These are phyloP conservation scores for Vigna angularis DNA, from an alignment of 306 rosid genomes.

Conservation along the genomic window DNA sequence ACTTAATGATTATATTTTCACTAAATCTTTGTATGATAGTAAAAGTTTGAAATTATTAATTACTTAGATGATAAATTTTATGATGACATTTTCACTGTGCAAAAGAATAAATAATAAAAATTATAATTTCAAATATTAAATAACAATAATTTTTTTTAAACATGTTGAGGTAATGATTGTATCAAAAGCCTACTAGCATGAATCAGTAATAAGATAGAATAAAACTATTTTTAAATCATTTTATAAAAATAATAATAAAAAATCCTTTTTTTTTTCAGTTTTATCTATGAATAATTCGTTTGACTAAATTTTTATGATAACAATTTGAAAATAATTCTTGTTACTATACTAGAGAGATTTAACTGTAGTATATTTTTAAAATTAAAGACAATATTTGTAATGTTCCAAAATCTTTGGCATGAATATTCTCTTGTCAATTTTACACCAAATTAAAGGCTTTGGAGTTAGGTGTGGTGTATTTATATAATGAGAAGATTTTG, in stretches of 20 bases:
- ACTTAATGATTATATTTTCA: neutral
- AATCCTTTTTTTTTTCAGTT: neutral
- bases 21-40: no score
- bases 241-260: neutral
- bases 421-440: neutral
- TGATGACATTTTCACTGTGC: neutral
- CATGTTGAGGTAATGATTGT: neutral
- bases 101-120: neutral
- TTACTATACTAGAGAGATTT: neutral
- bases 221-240: neutral
- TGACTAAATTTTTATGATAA: neutral
- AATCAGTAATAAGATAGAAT: neutral
- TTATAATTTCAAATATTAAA: conserved; percentile 1
- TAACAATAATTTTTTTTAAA: neutral
- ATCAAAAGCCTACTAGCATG: neutral
- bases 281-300: neutral
- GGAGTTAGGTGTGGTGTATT: neutral
- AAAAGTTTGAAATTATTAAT: neutral
- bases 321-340: neutral
- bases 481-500: neutral
- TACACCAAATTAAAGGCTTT: neutral
- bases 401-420: neutral
- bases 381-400: neutral
- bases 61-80: neutral
- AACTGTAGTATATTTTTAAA: neutral